These are phyloP conservation scores for Phytomonas sp. DNA, from an alignment of 208 protist genomes.

Conservation along the genomic window DNA sequence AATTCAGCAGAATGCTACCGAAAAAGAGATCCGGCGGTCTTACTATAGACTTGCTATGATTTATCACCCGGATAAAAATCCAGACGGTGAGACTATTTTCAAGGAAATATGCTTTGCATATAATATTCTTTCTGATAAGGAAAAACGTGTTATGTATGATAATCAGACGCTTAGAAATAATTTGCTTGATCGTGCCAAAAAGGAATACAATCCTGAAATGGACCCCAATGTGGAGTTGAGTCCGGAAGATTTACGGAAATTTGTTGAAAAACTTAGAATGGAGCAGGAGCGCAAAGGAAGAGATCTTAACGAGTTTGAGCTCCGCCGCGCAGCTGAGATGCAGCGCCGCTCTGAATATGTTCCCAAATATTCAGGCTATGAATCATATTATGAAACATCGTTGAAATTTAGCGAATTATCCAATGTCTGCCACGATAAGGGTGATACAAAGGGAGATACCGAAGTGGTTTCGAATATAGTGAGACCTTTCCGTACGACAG, in stretches of 20 bases:
- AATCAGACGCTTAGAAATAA: constrained; percentile 44
- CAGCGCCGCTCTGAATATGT: constrained; percentile 73
- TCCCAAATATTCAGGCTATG: constrained; percentile 60
- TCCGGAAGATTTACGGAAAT: constrained; percentile 62
- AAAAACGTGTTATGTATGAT: constrained; percentile 74
- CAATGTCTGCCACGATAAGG: not conserved
- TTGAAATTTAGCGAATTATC: constrained; percentile 3
- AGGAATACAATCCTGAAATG: constrained; percentile 71
- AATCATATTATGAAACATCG: constrained; percentile 48
- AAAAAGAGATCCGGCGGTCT: constrained; percentile 72
- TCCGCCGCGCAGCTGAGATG: constrained; percentile 76
- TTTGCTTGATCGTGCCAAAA: constrained; percentile 44
- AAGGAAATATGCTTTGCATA: constrained; percentile 84
- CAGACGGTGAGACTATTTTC: constrained; percentile 63
- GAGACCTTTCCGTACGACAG: constrained; percentile 30
- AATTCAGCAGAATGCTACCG: constrained; percentile 34
- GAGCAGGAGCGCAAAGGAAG: constrained; percentile 32
- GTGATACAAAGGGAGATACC: not conserved
- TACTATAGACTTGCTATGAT: constrained; percentile 82
- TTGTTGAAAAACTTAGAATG: constrained; percentile 61
- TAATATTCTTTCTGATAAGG: constrained; percentile 71
- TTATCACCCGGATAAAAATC: constrained; percentile 90
- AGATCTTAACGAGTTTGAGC: constrained; percentile 49
- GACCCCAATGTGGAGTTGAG: constrained; percentile 73
- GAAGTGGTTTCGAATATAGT: constrained; percentile 1